Evolutionary conservation across 2,329 filamentous ascomycete genomes (phyloP), one percentile per base, ranked within the genome.

Genomic region (Colletotrichum ledebouriae): DNA sequence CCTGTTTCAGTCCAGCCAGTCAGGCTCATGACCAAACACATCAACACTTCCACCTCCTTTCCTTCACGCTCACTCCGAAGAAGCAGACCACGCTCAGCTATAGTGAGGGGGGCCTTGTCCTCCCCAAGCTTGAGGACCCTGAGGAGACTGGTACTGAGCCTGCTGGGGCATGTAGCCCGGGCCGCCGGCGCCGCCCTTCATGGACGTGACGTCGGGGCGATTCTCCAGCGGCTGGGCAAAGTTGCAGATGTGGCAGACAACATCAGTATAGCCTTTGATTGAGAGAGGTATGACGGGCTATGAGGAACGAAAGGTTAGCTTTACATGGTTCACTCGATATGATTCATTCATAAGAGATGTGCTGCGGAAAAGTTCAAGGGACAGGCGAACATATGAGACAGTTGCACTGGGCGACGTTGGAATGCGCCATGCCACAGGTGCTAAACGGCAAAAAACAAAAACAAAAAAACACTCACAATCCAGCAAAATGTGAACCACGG

Each of bases 401-500:
- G 22, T 22, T 22, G 22, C 22, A 22, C 22, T 22, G 9, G 3
- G 7, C 5, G 49, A 52, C 6, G 25, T 25, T 34, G 15, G 4
- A 33, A 52, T 52, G 29, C 29, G 49, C 25, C 49, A 52, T 34
- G 25, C 29, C 15, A n/a, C 22, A 15, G 15, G 15, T 7, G 11
- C n/a, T n/a, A 12, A 13, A 34, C 37, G 33, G n/a, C 25, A 29
- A 6, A 29, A 4, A 29, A 29, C 4, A 29, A 29, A 29, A 29
- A 29, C 4, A 29, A 29, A 29, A 29, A 29, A 29, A 29, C 25
- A 81, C 86, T 74, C 79, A 90, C 88, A 60, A 94, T 79, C 79
- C 92, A 94, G 83, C 92, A 94, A 75, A 94, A 89, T 5, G 92
- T 94, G 75, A 94, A 94, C 90, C 91, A 94, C 47, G 89, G 88